These are phyloP conservation scores for Ajuga reptans DNA, from an alignment of 305 asterid species.

Conservation along the genomic window DNA sequence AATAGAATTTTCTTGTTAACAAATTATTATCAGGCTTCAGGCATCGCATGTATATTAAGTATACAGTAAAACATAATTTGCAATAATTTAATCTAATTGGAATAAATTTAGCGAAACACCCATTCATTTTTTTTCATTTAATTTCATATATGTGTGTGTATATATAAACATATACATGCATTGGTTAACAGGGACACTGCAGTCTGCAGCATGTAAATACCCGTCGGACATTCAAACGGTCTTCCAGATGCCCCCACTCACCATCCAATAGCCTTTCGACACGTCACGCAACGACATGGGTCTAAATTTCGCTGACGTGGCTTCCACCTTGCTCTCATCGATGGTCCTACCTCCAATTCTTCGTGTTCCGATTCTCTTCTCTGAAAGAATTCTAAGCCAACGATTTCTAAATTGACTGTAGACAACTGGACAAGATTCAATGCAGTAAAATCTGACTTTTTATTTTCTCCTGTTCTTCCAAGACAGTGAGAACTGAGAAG, in stretches of 20 bases:
- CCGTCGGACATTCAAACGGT: background rate
- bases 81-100: too few species aligned
- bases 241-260: background rate
- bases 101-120: too few species aligned
- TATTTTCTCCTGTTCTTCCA: background rate
- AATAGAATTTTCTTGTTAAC: too few species aligned
- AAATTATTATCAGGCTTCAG: too few species aligned
- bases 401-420: background rate
- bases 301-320: background rate
- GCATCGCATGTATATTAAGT: too few species aligned
- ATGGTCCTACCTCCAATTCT: background rate
- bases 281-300: background rate
- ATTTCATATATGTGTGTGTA: too few species aligned
- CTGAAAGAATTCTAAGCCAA: background rate
- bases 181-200: too few species aligned
- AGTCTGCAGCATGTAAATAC: too few species aligned
- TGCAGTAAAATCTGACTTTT: background rate
- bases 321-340: conserved; percentile 1
- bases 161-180: too few species aligned
- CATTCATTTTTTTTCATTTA: too few species aligned
- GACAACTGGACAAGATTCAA: background rate
- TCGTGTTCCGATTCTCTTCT: background rate
- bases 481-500: background rate
- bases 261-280: background rate
- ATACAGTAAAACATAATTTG: too few species aligned